Base-by-base conservation (phyloP, 1,139 yeast genomes). In the Pichia sp. region DNA sequence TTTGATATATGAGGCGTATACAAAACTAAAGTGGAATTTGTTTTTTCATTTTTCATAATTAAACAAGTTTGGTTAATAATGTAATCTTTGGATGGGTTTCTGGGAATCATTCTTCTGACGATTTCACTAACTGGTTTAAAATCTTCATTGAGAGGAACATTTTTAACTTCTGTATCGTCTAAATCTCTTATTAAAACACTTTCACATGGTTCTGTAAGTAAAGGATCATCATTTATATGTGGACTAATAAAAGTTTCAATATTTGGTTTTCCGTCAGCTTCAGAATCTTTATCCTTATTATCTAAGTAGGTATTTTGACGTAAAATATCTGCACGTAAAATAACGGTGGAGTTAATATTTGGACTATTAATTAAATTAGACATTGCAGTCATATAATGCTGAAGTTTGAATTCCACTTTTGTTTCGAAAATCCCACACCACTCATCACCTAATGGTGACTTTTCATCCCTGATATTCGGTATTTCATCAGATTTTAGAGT, bases 341-440 rank as follows among this genome's bases (percentile, higher is more conserved):
- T 84, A 29, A 87, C 94, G 0, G 97, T 85, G 8, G 97, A 90
- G 63, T 90, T 90, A 63, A 90, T 84, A 61, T 90, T 87, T 12
- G 97, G 97, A 51, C 87, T 89, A 50, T 75, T 73, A 45, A 90
- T 83, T 51, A 90, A 71, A 62, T 89, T 86, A 38, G 76, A 63
- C 92, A 87, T 84, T 5, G 96, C 96, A 10, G 69, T 66, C 48
- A 79, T 80, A 59, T 82, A 89, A 65, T 87, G 85, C 6, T 54
- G 57, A 11, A 65, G 56, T n/a, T 60, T 62, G 50, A 77, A 76
- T 4, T 68, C 73, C 3, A 70, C 80, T 1, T 60, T 60, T 2
- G 69, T 60, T 48, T 67, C 68, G 54, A 71, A 75, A 27, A 82
- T 62, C 1, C 83, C 77, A 9, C 74, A 73, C 96, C 96, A 87